phyloP scores from a whole-genome alignment of 768 basidiomycete genomes.

The Tylopilus felleus region DNA sequence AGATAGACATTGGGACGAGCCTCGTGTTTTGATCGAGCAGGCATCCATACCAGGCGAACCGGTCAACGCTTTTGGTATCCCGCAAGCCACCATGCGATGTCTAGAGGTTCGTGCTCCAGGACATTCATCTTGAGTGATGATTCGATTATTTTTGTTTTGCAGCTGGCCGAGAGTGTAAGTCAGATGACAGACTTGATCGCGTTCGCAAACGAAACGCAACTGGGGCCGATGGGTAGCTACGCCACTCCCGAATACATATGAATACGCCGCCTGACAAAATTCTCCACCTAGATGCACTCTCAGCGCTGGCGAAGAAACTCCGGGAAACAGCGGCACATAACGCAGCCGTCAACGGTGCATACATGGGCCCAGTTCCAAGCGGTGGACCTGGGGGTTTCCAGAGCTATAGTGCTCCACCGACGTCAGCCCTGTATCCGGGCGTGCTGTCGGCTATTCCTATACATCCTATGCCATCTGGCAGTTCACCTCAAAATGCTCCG shows the following conservation, averaged over 20 bases:
- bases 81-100: slow-evolving; percentile 87
- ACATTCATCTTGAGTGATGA: not conserved
- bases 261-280: slow-evolving; percentile 20
- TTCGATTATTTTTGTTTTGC: slow-evolving; percentile 9
- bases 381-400: slow-evolving; percentile 24
- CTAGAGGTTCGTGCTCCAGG: slow-evolving; percentile 54
- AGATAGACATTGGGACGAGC: slow-evolving; percentile 66
- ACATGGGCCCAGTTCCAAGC: slow-evolving; percentile 15
- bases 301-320: slow-evolving; percentile 37
- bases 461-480: slow-evolving; percentile 39
- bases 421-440: slow-evolving; percentile 45
- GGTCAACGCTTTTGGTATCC: slow-evolving; percentile 85
- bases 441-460: slow-evolving; percentile 41
- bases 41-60: slow-evolving; percentile 77
- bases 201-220: slow-evolving; percentile 49
- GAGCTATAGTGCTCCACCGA: slow-evolving; percentile 26
- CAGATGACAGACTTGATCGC: slow-evolving; percentile 77
- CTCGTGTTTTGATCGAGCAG: slow-evolving; percentile 53
- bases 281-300: slow-evolving; percentile 42
- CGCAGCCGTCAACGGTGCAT: slow-evolving; percentile 14
- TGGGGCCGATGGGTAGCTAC: slow-evolving; percentile 67
- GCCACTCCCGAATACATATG: slow-evolving; percentile 24
- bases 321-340: slow-evolving; percentile 30
- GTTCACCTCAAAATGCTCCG: slow-evolving; percentile 48
- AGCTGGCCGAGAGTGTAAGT: slow-evolving; percentile 80